Percentiles rank a stretch among this genome's conserved stretches.
Evolutionary conservation across 768 basidiomycete genomes (phyloP).

Genomic region (Rhodosporidiobolus odoratus): DNA sequence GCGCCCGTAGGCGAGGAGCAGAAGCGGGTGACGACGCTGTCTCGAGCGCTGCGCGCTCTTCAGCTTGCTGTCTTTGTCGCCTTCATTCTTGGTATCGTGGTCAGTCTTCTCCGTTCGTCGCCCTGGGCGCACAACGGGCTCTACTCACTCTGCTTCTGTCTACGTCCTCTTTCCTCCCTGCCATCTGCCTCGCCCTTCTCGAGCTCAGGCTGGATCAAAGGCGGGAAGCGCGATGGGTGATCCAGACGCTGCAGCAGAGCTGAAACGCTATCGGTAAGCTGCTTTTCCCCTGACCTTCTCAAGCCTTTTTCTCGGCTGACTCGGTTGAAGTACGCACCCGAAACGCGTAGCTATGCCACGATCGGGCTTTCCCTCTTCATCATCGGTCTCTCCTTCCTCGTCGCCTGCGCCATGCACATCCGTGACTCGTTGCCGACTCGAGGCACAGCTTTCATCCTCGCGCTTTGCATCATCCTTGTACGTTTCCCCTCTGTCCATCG

Average conservation of each 20-base stretch:
- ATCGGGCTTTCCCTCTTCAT: neutral
- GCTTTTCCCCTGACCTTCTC: neutral
- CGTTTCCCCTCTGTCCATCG: neutral
- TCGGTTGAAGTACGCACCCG: neutral
- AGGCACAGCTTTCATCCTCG: constrained; percentile 1
- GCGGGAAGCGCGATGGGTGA: neutral
- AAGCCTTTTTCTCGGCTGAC: neutral
- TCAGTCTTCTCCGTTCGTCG: neutral
- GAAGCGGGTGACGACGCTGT: neutral
- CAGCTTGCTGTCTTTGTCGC: neutral
- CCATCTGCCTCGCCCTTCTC: neutral
- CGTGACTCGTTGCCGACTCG: neutral
- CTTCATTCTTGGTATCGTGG: constrained; percentile 6
- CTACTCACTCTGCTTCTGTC: neutral
- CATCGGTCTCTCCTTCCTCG: neutral
- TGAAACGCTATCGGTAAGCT: neutral
- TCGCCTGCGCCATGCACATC: neutral
- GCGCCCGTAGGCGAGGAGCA: neutral
- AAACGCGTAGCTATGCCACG: neutral
- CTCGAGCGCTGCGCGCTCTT: neutral
- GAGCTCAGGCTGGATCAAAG: neutral
- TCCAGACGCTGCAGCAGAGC: neutral
- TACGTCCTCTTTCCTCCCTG: neutral
- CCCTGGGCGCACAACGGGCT: neutral
- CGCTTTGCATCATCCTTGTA: neutral